Evolutionary conservation across 2,329 filamentous ascomycete species (phyloP).

Genomic region (Thielaviopsis populi): DNA sequence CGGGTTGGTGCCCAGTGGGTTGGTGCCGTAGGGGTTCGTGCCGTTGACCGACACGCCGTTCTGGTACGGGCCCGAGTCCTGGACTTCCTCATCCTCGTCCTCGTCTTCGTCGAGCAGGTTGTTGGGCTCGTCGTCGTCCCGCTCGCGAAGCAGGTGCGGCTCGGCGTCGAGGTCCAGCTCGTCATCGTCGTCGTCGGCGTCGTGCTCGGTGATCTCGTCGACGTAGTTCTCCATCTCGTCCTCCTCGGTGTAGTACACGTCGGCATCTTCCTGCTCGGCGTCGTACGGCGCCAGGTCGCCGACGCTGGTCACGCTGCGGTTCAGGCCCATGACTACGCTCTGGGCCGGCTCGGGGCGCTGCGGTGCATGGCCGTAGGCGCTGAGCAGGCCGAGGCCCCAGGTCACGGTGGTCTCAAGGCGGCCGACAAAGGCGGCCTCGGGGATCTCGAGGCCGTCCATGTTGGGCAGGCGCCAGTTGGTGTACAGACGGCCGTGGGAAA

Average conservation of each 20-base stretch:
- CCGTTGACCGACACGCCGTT: constrained; percentile 11
- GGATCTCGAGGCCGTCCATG: constrained; percentile 12
- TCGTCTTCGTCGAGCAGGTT: constrained; percentile 9
- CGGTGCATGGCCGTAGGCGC: constrained; percentile 11
- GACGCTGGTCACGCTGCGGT: constrained; percentile 5
- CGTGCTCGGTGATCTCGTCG: constrained; percentile 2
- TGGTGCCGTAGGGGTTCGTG: background rate
- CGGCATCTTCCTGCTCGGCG: constrained; percentile 3
- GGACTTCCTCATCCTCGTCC: constrained; percentile 9
- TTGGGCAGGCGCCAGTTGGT: constrained; percentile 30
- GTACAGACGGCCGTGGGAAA: constrained; percentile 32
- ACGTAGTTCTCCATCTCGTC: constrained; percentile 4
- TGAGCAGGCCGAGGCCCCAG: constrained; percentile 14
- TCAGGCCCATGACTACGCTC: constrained; percentile 13
- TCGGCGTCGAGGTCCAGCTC: constrained; percentile 2
- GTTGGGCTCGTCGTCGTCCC: background rate
- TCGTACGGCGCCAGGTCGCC: background rate
- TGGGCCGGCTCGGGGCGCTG: constrained; percentile 15
- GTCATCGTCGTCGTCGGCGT: background rate
- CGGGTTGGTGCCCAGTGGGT: constrained; percentile 3
- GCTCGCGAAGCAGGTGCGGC: background rate
- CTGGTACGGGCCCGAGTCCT: constrained; percentile 8
- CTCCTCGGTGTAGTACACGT: background rate
- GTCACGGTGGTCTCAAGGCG: constrained; percentile 12
- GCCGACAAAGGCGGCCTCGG: constrained; percentile 14